Conservation (phyloP, 129 eudicot species). For the Chrysanthemum makinoi region DNA sequence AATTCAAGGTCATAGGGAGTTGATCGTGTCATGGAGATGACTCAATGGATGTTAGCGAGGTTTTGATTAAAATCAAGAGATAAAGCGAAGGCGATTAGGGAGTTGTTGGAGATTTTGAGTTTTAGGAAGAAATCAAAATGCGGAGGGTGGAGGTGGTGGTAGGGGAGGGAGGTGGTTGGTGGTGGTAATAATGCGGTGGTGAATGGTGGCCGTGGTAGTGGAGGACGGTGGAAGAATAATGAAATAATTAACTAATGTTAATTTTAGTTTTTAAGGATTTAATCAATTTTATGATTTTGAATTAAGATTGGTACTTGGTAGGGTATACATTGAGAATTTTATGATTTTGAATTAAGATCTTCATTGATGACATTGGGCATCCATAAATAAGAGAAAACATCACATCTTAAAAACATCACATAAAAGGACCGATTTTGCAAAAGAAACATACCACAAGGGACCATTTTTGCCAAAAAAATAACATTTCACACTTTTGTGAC, state of each 20-base stretch:
- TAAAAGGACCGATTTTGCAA: too few species aligned
- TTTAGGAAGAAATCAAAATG: conserved; percentile 35
- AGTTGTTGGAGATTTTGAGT: conserved; percentile 54
- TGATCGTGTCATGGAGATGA: conserved; percentile 56
- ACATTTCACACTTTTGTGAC: too few species aligned
- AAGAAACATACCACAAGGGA: too few species aligned
- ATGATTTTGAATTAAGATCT: too few species aligned
- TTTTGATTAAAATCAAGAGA: conserved; percentile 65
- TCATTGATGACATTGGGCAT: too few species aligned
- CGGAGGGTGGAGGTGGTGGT: conserved; percentile 14
- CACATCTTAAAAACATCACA: too few species aligned
- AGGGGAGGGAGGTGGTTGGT: conserved; percentile 55
- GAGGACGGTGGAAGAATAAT: conserved; percentile 20
- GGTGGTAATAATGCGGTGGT: conserved; percentile 22
- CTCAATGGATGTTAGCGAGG: conserved; percentile 91
- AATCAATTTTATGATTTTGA: not conserved
- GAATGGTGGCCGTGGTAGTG: conserved; percentile 15
- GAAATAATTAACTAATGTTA: conserved; percentile 18
- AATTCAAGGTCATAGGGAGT: conserved; percentile 18
- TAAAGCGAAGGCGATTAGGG: conserved; percentile 59
- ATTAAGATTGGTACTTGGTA: conserved; percentile 13
- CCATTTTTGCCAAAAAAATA: too few species aligned
- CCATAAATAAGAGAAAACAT: too few species aligned
- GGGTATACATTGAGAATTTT: conserved; percentile 36
- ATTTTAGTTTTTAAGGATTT: not conserved